Evolutionary conservation across 2,329 filamentous ascomycete genomes (phyloP), one percentile per base, ranked within the genome.

Genomic region (Bipolaris bicolor): DNA sequence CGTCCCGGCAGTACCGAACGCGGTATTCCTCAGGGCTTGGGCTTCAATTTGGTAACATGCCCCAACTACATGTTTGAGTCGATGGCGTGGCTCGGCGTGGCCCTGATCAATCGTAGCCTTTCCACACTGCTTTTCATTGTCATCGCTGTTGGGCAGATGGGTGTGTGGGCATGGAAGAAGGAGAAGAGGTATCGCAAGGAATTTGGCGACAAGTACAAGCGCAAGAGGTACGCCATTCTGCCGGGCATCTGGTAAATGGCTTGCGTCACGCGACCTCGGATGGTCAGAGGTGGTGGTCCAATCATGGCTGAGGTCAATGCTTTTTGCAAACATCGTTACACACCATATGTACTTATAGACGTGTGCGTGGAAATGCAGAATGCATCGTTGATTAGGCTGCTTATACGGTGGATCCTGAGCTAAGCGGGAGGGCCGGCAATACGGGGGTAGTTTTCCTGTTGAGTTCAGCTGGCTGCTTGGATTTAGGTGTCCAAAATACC

Each of bases 21-120:
- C 58, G 92, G 92, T 67, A 96, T 99, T 62, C 95, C 95, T 1
- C 82, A 82, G 55, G 95, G 95, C 24, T 86, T 94, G 57, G 91
- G 93, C 29, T 98, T 97, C 78, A 83, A 81, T 63, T 79, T 91
- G 34, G 94, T 99, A 50, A 99, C 95, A 11, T 96, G 93, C 80
- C 95, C 95, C 40, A 99, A 99, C 81, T 99, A 99, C 82, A 86
- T 96, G 81, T 98, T 96, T 68, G 95, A 99, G 75, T 83, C 90
- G 6, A 76, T 96, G 36, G 87, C 93, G 0, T 99, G 95, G 95
- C 68, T 90, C 29, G 93, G 92, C 24, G 83, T 98, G 53, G 88
- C 90, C 66, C 74, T 96, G 41, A 85, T 94, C 52, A 92, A 88
- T 68, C 88, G 91, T 70, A 93, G 89, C 79, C 89, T 90, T 81